Conservation (phyloP, 139 green algal species). For the Diplosphaera chodatii region DNA sequence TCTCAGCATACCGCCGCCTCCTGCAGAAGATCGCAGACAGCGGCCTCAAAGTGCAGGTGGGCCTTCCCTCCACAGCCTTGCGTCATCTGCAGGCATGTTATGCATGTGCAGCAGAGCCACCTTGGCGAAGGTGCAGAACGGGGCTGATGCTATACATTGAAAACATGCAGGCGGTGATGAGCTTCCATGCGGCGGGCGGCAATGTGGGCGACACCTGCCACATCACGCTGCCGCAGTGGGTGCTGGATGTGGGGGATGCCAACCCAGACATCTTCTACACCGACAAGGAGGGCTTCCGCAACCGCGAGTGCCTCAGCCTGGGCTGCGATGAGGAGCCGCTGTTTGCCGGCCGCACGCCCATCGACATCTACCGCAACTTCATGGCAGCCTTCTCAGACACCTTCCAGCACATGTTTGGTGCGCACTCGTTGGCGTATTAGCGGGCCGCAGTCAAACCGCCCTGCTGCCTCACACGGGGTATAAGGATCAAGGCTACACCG, state of each 20-base stretch:
- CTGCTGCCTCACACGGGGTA: too few relatives aligned
- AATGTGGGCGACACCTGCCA: slow-evolving; percentile 91
- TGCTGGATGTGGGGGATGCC: slow-evolving; percentile 75
- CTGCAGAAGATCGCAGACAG: slow-evolving; percentile 59
- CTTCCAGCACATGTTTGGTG: slow-evolving; percentile 61
- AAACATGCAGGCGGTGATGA: slow-evolving; percentile 90
- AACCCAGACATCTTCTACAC: slow-evolving; percentile 96
- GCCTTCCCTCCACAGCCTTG: not conserved
- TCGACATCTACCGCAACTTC: slow-evolving; percentile 92
- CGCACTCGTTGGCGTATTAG: too few relatives aligned
- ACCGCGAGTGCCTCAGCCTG: slow-evolving; percentile 90
- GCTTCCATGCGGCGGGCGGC: slow-evolving; percentile 80
- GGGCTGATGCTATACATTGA: too few relatives aligned
- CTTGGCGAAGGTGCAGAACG: too few relatives aligned
- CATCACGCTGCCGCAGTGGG: slow-evolving; percentile 93
- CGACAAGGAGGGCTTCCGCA: slow-evolving; percentile 76
- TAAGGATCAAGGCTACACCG: too few relatives aligned
- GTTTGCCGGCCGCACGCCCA: slow-evolving; percentile 79
- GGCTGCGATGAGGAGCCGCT: slow-evolving; percentile 80
- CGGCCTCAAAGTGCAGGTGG: slow-evolving; percentile 44
- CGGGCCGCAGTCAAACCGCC: too few relatives aligned
- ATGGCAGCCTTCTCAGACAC: slow-evolving; percentile 79
- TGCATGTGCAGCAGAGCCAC: too few relatives aligned
- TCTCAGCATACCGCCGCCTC: slow-evolving; percentile 67
- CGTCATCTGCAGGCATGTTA: too few relatives aligned